phyloP scores from a whole-genome alignment of 352 stramenopile species.

The Pythium aquatile region DNA sequence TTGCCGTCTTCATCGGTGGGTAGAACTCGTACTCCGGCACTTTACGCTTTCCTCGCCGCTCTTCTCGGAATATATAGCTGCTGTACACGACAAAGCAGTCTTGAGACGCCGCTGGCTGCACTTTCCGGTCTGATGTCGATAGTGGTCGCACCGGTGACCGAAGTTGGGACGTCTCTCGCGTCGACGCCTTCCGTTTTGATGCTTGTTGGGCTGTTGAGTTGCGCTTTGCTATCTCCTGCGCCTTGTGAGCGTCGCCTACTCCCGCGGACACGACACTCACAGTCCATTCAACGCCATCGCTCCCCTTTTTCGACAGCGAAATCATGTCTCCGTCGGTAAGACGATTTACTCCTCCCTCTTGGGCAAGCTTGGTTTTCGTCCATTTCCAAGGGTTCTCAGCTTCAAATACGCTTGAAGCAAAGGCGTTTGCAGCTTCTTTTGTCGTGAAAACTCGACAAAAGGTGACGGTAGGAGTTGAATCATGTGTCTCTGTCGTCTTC shows the following conservation, averaged over 20 bases:
- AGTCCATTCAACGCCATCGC: no score
- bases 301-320: no score
- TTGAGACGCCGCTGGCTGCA: no score
- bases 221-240: no score
- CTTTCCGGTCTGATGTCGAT: background rate
- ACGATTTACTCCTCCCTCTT: background rate
- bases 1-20: background rate
- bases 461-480: background rate
- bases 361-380: background rate
- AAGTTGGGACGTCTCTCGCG: no score
- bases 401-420: background rate
- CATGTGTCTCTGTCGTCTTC: background rate
- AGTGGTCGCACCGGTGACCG: no score
- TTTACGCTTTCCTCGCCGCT: background rate
- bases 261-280: no score
- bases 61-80: background rate
- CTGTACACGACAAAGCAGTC: constrained; percentile 8
- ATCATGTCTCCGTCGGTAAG: no score
- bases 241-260: no score
- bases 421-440: background rate
- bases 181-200: no score
- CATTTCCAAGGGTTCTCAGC: background rate
- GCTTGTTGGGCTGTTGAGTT: no score
- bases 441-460: background rate
- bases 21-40: background rate